Conservation (phyloP, 2,329 filamentous ascomycete species). For the Nigrospora osmanthi region DNA sequence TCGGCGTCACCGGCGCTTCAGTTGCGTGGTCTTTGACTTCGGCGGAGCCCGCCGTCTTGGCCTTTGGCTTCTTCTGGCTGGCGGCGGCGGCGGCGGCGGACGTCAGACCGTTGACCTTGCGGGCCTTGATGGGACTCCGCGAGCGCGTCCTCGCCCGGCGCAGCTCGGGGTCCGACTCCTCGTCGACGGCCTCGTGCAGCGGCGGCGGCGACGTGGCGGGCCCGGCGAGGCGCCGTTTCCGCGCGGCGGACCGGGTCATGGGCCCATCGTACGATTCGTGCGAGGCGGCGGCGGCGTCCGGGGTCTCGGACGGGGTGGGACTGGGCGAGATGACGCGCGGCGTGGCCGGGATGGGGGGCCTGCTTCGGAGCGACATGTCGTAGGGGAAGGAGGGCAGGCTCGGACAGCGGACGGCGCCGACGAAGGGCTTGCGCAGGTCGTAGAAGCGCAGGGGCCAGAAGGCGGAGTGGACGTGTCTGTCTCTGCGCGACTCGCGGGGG, state of each 20-base stretch:
- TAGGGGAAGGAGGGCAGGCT: slow-evolving; percentile 52
- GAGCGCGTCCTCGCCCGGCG: slow-evolving; percentile 63
- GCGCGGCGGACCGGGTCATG: slow-evolving; percentile 66
- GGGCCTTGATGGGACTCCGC: slow-evolving; percentile 54
- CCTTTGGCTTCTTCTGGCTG: slow-evolving; percentile 8
- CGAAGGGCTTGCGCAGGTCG: slow-evolving; percentile 40
- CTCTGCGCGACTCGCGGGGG: slow-evolving; percentile 37
- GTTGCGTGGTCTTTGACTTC: slow-evolving; percentile 13
- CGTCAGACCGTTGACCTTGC: slow-evolving; percentile 46
- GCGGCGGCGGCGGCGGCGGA: slow-evolving; percentile 32
- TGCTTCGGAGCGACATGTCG: slow-evolving; percentile 43
- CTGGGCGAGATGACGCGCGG: slow-evolving; percentile 88
- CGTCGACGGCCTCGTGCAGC: slow-evolving; percentile 50
- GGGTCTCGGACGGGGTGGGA: slow-evolving; percentile 59
- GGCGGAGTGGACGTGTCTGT: slow-evolving; percentile 38
- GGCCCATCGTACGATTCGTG: slow-evolving; percentile 64
- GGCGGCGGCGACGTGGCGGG: slow-evolving; percentile 40
- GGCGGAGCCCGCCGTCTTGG: slow-evolving; percentile 20
- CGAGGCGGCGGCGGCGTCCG: slow-evolving; percentile 33
- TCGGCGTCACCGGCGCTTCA: slow-evolving; percentile 26
- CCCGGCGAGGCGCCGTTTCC: slow-evolving; percentile 39
- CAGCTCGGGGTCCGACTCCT: slow-evolving; percentile 43
- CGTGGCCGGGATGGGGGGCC: slow-evolving; percentile 60
- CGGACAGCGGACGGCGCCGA: slow-evolving; percentile 48
- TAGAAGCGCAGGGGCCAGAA: slow-evolving; percentile 40